Evolutionary conservation across 1,284 basidiomycete genomes (phyloP).

Genomic region (Lignosus rhinocerotis): DNA sequence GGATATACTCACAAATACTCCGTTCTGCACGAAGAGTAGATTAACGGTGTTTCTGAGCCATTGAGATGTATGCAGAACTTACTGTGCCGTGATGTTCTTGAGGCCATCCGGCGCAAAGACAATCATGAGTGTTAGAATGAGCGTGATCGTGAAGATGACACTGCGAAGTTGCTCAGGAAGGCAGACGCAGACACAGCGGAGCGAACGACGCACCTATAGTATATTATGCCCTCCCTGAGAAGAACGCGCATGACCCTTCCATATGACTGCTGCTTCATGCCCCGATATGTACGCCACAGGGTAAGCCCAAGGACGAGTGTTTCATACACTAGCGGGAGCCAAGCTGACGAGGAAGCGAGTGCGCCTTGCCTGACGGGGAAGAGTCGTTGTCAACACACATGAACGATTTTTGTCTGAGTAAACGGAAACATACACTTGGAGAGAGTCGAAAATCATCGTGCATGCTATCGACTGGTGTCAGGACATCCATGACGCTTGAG

Average conservation of each 20-base stretch:
- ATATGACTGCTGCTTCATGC: constrained; percentile 40
- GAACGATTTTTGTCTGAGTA: background rate
- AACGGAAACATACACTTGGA: constrained; percentile 34
- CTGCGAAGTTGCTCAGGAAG: constrained; percentile 29
- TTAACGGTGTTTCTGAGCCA: background rate
- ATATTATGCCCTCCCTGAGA: constrained; percentile 54
- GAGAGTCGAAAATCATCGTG: constrained; percentile 50
- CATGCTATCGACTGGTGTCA: constrained; percentile 40
- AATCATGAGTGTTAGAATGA: constrained; percentile 55
- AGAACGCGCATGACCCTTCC: constrained; percentile 46
- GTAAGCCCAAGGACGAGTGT: constrained; percentile 51
- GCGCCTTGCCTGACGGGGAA: constrained; percentile 13
- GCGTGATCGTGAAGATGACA: constrained; percentile 52
- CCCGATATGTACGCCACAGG: constrained; percentile 43
- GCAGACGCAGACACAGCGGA: background rate
- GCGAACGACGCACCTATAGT: constrained; percentile 45
- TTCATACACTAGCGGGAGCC: constrained; percentile 57
- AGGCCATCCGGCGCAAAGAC: constrained; percentile 42
- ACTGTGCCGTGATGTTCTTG: constrained; percentile 57
- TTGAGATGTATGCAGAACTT: constrained; percentile 22
- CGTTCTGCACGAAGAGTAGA: constrained; percentile 35
- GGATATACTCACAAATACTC: constrained; percentile 48
- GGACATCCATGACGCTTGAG: background rate
- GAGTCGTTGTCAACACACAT: background rate
- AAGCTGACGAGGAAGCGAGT: constrained; percentile 50